Percentiles rank a stretch among this genome's conserved stretches.
These are phyloP conservation scores for Starmerella khaoyaiensis DNA, from an alignment of 805 yeast genomes.

Conservation along the genomic window DNA sequence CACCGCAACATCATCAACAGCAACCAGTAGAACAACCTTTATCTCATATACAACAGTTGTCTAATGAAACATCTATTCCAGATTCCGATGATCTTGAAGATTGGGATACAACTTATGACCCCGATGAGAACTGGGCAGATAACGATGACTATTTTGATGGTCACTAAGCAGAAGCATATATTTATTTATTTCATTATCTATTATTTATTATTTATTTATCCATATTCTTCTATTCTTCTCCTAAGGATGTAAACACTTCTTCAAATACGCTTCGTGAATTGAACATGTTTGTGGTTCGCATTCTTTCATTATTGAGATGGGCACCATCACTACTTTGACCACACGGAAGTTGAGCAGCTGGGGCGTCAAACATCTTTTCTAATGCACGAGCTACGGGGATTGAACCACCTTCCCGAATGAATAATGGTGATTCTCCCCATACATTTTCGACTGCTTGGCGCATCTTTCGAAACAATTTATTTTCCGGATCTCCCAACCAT, in stretches of 20 bases:
- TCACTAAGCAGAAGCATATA: no score
- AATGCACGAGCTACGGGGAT: slow-evolving; percentile 79
- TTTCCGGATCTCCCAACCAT: slow-evolving; percentile 82
- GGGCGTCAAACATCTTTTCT: slow-evolving; percentile 70
- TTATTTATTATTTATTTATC: not conserved
- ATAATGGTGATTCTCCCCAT: slow-evolving; percentile 75
- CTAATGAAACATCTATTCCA: no score
- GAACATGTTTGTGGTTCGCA: slow-evolving; percentile 64
- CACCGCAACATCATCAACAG: no score
- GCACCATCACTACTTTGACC: slow-evolving; percentile 94
- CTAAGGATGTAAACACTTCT: slow-evolving; percentile 9
- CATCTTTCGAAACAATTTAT: slow-evolving; percentile 57
- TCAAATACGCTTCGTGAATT: slow-evolving; percentile 50
- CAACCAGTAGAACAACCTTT: no score
- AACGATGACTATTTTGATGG: slow-evolving; percentile 4
- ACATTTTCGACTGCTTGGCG: slow-evolving; percentile 46
- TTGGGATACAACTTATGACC: slow-evolving; percentile 7
- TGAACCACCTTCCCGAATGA: slow-evolving; percentile 92
- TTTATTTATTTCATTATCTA: not conserved
- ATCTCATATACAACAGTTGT: no score
- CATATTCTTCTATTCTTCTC: not conserved
- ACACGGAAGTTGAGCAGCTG: slow-evolving; percentile 91
- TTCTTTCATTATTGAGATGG: slow-evolving; percentile 75
- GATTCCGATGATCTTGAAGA: no score
- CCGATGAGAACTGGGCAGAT: slow-evolving; percentile 12